Evolutionary conservation across 2,329 filamentous ascomycete genomes (phyloP), one percentile per base, ranked within the genome.

Genomic region (Stemphylium beticola): DNA sequence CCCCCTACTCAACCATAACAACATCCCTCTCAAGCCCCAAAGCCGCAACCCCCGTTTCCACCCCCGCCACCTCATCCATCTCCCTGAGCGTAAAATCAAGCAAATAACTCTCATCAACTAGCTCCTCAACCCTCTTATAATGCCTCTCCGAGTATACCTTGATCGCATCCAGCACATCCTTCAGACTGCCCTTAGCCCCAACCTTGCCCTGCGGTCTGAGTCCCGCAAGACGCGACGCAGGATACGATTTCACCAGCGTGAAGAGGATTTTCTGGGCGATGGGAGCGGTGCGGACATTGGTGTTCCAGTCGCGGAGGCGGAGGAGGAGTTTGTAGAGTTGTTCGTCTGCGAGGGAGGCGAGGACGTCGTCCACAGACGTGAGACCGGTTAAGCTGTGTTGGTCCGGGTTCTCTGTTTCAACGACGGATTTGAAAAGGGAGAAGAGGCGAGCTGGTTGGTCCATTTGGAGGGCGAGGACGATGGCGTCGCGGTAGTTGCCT

Each of bases 241-340:
- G 90, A 68, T 96, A 96, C 55, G 87, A 90, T 61, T 87, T 86
- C 46, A 96, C 86, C 7, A 99, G 72, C 1, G 90, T 86, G 79
- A 87, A 89, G 7, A 99, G 78, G 12, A 99, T 88, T 31, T 88
- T 86, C 76, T 99, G 95, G 1, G 95, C 90, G 1, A 98, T 87
- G 4, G 87, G 84, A 0, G 92, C 88, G 3, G 92, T 96, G 57
- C 91, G 85, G 0, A 92, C 92, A 66, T 98, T 98, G 4, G 95
- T 96, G 73, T 99, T 99, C 95, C 95, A 99, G 77, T 99, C 95
- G 40, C 96, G 85, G 39, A 97, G 77, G 54, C 95, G 83, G 33
- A 93, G 81, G 0, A 99, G 83, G 12, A 99, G 83, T 6, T 86
- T 81, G 76, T 91, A 96, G 12, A 99, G 84, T 73, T 98, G 93